Evolutionary conservation across 208 protist genomes (phyloP).

Genomic region (Acanthamoeba rhysodes): DNA sequence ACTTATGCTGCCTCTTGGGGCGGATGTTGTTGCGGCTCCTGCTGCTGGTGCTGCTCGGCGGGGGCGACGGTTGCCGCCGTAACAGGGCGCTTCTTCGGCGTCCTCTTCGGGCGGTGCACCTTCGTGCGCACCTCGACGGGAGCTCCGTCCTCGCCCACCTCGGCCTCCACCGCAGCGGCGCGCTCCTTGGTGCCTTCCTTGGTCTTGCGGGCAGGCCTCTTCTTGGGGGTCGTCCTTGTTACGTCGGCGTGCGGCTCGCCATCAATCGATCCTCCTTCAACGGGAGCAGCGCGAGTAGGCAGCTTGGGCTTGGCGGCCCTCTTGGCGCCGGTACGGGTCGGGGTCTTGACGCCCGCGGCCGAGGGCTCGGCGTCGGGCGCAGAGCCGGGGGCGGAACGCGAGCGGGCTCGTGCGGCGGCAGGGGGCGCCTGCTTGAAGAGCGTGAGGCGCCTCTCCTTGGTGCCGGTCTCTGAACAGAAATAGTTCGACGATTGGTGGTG

Average conservation of each 20-base stretch:
- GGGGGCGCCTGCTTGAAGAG: conserved; percentile 34
- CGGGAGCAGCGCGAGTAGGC: neutral
- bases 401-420: neutral
- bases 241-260: neutral
- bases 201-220: neutral
- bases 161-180: neutral
- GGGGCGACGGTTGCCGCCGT: neutral
- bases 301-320: neutral
- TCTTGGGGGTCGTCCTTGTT: neutral
- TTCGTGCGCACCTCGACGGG: conserved; percentile 25
- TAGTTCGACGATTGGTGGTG: conserved; percentile 50
- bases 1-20: conserved; percentile 35
- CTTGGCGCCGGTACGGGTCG: neutral
- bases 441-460: conserved; percentile 32
- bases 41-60: neutral
- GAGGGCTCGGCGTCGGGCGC: neutral
- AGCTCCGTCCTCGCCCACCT: neutral
- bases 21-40: neutral
- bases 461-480: conserved; percentile 55
- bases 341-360: neutral
- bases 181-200: conserved; percentile 17
- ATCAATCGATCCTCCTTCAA: neutral
- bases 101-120: conserved; percentile 32
- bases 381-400: conserved; percentile 4
- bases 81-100: neutral